Conservation (phyloP, 306 rosid species). For the Cucumis sativus region DNA sequence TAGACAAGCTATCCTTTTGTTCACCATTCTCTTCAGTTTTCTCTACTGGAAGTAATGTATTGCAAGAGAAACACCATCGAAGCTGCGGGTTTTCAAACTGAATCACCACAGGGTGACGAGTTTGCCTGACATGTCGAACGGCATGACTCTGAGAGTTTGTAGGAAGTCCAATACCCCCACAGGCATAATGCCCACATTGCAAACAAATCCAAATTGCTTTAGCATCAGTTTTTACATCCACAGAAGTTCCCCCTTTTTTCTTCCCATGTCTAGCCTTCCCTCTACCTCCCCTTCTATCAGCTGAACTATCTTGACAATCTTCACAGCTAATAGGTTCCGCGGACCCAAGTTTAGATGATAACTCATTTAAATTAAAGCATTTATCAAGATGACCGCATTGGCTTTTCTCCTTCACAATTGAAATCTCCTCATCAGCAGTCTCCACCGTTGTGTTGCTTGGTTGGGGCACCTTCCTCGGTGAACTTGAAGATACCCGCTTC, state of each 20-base stretch:
- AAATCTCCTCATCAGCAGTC: slow-evolving; percentile 30
- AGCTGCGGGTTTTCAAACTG: slow-evolving; percentile 57
- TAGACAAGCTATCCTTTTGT: slow-evolving; percentile 29
- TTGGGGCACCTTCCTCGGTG: slow-evolving; percentile 21
- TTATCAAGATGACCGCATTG: slow-evolving; percentile 61
- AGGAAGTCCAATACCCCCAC: slow-evolving; percentile 89
- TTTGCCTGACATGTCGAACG: slow-evolving; percentile 51
- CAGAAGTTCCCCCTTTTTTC: slow-evolving; percentile 48
- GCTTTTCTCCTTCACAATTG: slow-evolving; percentile 37
- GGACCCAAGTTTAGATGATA: slow-evolving; percentile 43
- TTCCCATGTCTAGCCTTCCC: slow-evolving; percentile 64
- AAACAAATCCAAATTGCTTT: slow-evolving; percentile 85
- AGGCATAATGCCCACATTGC: slow-evolving; percentile 67
- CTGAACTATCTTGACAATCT: slow-evolving; percentile 53
- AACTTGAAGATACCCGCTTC: slow-evolving; percentile 23
- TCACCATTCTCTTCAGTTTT: slow-evolving; percentile 48
- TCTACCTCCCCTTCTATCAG: slow-evolving; percentile 49
- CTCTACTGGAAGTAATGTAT: slow-evolving; percentile 40
- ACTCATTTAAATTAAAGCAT: slow-evolving; percentile 39
- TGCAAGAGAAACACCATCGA: slow-evolving; percentile 84
- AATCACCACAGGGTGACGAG: slow-evolving; percentile 53
- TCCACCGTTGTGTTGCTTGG: slow-evolving; percentile 16
- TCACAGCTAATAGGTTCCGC: slow-evolving; percentile 39
- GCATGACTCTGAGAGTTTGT: slow-evolving; percentile 44
- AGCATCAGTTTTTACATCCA: slow-evolving; percentile 40